Percentiles rank a stretch among this genome's conserved stretches.
Conservation (phyloP, 768 basidiomycete species). For the Cantharellus anzutake region DNA sequence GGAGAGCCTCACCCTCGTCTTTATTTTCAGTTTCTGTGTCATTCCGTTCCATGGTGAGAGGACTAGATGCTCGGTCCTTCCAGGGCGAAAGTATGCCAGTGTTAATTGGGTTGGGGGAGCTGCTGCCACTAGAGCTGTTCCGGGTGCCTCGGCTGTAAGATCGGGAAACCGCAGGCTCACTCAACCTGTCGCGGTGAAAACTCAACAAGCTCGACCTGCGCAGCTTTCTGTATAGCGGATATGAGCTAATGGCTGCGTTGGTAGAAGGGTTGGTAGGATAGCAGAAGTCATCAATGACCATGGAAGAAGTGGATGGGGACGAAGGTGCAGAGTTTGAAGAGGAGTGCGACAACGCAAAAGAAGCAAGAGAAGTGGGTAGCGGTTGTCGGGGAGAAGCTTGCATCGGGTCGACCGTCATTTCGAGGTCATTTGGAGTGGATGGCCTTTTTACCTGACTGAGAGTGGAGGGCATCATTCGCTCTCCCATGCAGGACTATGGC, state of each 20-base stretch:
- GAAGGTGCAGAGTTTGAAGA: conserved; percentile 8
- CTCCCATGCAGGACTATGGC: too few relatives aligned
- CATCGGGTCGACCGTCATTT: not conserved
- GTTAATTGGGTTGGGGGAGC: not conserved
- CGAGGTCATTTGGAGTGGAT: not conserved
- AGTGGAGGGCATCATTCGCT: too few relatives aligned
- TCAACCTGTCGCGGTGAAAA: conserved; percentile 1
- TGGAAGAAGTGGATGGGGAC: conserved; percentile 5
- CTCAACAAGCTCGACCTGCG: conserved; percentile 7
- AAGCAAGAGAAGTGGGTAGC: conserved; percentile 7
- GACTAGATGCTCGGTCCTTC: not conserved
- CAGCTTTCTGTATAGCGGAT: conserved; percentile 7
- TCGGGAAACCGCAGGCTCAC: not conserved
- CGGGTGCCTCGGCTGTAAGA: too few relatives aligned
- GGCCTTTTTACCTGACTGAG: not conserved
- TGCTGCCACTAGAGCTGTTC: not conserved
- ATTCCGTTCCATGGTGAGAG: not conserved
- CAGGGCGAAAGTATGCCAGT: not conserved
- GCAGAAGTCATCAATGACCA: conserved; percentile 8
- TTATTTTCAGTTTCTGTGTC: too few relatives aligned
- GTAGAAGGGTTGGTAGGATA: not conserved
- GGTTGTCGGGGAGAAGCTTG: conserved; percentile 6
- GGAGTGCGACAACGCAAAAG: conserved; percentile 6
- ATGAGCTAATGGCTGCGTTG: not conserved
- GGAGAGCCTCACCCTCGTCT: too few relatives aligned